Base-by-base conservation (phyloP, 2,329 filamentous ascomycete genomes). In the Fusarium solani-melongenae region DNA sequence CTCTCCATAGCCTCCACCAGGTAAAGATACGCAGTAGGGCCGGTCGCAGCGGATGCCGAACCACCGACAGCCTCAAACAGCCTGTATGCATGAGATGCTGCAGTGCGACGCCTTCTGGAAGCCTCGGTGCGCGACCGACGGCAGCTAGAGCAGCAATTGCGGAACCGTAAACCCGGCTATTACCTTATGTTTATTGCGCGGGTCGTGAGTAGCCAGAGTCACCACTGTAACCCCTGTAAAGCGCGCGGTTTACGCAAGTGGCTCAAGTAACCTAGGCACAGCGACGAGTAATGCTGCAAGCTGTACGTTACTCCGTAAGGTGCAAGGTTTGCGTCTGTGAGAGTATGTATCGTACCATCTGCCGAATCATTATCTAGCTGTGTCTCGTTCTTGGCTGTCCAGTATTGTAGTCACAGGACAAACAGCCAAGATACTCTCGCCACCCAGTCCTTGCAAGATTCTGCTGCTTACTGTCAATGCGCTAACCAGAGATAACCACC, bases 291-390 rank as follows among this genome's bases (percentile, higher is more conserved):
- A 46, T 49, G 14, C 58, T 27, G 39, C n/a, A 20, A 22, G 20
- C 36, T 59, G 36, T n/a, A 38, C 36, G 29, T 31, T 31, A 31
- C 29, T 31, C 29, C 39, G 20, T 22, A 22, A 41, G 39, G 20
- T 41, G 39, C 38, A 44, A 60, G 57, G 44, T 46, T 46, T 46
- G 44, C 22, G 15, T 46, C 8, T 17, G 8, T 29, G 44, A 27
- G 3, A 46, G 22, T 38, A 34, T 44, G 15, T 10, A 56, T 71
- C 69, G 69, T 61, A 72, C 69, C 69, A 71, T 27, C 8, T 46
- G 7, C 22, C 22, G 6, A 22, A 22, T 39, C 36, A n/a, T 49
- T 49, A 27, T 24, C 41, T 44, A 4, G 11, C 20, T 24, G 39
- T 11, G 17, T 41, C 38, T 6, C 39, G 38, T 41, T 41, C 39